phyloP scores from a whole-genome alignment of 345 rosid species.

The Dipteronia sinensis region DNA sequence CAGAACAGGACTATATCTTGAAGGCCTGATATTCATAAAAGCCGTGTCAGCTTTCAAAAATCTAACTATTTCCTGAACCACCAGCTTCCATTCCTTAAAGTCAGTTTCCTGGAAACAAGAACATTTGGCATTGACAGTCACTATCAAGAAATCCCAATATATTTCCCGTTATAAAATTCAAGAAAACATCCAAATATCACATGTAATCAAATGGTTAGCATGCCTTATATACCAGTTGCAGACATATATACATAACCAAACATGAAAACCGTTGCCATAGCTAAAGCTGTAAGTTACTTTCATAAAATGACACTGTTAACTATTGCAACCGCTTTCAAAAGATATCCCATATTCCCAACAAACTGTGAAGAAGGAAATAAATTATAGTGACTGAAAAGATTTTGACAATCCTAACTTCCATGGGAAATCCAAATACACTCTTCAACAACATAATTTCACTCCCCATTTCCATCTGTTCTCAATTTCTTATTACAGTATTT shows the following conservation, averaged over 20 bases:
- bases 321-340: background rate
- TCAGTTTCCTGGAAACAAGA: conserved; percentile 81
- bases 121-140: conserved; percentile 20
- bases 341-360: background rate
- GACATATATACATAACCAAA: background rate
- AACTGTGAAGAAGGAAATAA: background rate
- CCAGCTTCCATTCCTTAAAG: conserved; percentile 97
- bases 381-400: background rate
- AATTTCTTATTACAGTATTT: background rate
- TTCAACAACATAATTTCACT: background rate
- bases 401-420: background rate
- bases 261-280: background rate
- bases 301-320: background rate
- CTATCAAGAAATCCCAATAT: conserved; percentile 14
- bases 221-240: background rate
- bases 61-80: conserved; percentile 89
- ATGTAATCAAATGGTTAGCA: conserved; percentile 1
- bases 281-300: background rate
- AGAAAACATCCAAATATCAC: background rate
- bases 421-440: conserved; percentile 10
- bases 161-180: conserved; percentile 11
- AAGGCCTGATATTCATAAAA: conserved; percentile 94
- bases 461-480: background rate
- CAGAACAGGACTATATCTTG: conserved; percentile 84
- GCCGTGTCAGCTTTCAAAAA: conserved; percentile 92